Evolutionary conservation across 169 alveolate species (phyloP).

Genomic region (Amoebophrya sp.): DNA sequence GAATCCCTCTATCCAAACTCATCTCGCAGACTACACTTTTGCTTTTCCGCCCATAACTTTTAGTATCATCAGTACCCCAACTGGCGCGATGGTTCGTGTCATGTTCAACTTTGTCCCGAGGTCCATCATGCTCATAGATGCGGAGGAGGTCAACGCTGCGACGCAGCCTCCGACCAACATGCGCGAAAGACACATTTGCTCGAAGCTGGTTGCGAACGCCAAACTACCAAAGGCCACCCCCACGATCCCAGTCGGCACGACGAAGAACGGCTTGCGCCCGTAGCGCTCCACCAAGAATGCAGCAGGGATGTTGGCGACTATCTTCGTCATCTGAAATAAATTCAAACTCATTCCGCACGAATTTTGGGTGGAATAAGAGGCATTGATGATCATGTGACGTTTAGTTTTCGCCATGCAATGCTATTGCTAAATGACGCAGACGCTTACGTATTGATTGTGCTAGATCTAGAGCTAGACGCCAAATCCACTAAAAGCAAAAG

Average conservation of each 20-base stretch:
- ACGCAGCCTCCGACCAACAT: not conserved
- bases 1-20: too few species aligned
- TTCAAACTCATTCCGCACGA: too few species aligned
- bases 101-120: not conserved
- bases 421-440: too few species aligned
- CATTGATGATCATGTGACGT: too few species aligned
- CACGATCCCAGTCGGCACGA: not conserved
- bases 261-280: not conserved
- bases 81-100: conserved; percentile 6
- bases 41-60: too few species aligned
- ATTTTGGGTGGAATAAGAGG: too few species aligned
- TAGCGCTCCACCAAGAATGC: not conserved
- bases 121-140: not conserved
- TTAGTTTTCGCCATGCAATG: too few species aligned
- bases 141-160: not conserved
- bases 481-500: too few species aligned
- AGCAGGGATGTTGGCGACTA: not conserved
- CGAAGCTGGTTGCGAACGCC: conserved; percentile 6
- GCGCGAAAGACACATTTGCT: not conserved
- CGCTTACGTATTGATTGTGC: too few species aligned
- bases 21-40: too few species aligned
- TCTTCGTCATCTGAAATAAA: too few species aligned
- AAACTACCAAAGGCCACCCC: not conserved
- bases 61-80: not conserved
- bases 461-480: too few species aligned